Conservation (phyloP, 495 filamentous ascomycete genomes). For the Podospora conica region DNA sequence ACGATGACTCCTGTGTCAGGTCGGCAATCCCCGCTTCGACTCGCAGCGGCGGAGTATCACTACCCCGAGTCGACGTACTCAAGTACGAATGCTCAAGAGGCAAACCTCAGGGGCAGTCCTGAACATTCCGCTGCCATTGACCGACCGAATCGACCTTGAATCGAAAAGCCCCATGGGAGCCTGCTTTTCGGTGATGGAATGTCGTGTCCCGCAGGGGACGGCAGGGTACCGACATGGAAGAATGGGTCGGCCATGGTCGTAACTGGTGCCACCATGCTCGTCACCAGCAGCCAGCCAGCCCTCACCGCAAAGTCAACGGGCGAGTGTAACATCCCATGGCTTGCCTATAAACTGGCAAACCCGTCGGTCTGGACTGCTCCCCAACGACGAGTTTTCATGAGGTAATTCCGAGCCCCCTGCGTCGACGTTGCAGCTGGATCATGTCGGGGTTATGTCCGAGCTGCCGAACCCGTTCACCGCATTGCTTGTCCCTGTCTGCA, state of each 20-base stretch:
- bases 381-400: conserved; percentile 4
- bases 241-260: neutral
- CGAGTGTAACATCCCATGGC: neutral
- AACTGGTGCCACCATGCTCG: neutral
- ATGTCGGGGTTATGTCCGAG: conserved; percentile 1
- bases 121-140: conserved; percentile 2
- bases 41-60: neutral
- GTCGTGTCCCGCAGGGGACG: neutral
- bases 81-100: neutral
- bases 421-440: neutral
- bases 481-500: conserved; percentile 10
- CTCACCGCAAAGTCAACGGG: neutral
- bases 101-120: neutral
- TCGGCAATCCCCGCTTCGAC: neutral
- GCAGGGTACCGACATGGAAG: neutral
- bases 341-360: neutral
- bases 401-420: conserved; percentile 2
- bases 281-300: neutral
- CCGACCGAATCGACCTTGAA: conserved; percentile 5
- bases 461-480: neutral
- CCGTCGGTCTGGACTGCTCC: neutral
- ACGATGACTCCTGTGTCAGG: too few species aligned
- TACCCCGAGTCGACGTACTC: neutral
- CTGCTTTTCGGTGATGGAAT: neutral
- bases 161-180: neutral